Conservation (phyloP, 2,329 filamentous ascomycete species). For the Alternaria triticina region DNA sequence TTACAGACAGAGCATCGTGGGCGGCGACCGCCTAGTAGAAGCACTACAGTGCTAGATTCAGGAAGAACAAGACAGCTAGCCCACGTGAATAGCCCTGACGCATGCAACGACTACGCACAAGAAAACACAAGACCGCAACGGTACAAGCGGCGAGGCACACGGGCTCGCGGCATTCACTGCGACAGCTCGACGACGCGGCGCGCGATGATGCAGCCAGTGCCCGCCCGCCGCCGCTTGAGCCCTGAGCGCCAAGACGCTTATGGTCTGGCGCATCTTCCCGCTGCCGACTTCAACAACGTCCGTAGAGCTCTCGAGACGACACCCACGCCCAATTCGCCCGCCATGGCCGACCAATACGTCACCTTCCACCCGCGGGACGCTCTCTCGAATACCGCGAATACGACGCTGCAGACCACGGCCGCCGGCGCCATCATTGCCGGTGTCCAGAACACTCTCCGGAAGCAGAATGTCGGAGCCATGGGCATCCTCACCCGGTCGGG, state of each 20-base stretch:
- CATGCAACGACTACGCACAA: background rate
- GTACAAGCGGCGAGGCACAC: background rate
- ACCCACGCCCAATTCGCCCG: constrained; percentile 37
- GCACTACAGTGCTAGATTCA: constrained; percentile 3
- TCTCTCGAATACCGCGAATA: constrained; percentile 69
- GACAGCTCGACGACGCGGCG: constrained; percentile 9
- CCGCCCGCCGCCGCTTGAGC: constrained; percentile 2
- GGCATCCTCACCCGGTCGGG: constrained; percentile 82
- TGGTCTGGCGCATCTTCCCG: constrained; percentile 8
- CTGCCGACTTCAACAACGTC: constrained; percentile 7
- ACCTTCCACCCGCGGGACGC: constrained; percentile 77
- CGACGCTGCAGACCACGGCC: constrained; percentile 68
- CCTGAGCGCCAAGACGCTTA: constrained; percentile 11
- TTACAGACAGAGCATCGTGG: constrained; percentile 19
- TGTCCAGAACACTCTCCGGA: constrained; percentile 85
- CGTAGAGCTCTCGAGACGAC: constrained; percentile 18
- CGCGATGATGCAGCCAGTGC: constrained; percentile 13
- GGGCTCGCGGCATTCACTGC: background rate
- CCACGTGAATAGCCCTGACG: background rate
- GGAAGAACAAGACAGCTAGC: background rate
- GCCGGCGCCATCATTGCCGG: constrained; percentile 76
- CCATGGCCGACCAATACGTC: constrained; percentile 44
- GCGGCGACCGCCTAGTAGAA: constrained; percentile 20
- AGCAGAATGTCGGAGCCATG: constrained; percentile 79
- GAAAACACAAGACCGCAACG: background rate